phyloP scores from a whole-genome alignment of 176 grass and related monocot species.

The Canna indica region DNA sequence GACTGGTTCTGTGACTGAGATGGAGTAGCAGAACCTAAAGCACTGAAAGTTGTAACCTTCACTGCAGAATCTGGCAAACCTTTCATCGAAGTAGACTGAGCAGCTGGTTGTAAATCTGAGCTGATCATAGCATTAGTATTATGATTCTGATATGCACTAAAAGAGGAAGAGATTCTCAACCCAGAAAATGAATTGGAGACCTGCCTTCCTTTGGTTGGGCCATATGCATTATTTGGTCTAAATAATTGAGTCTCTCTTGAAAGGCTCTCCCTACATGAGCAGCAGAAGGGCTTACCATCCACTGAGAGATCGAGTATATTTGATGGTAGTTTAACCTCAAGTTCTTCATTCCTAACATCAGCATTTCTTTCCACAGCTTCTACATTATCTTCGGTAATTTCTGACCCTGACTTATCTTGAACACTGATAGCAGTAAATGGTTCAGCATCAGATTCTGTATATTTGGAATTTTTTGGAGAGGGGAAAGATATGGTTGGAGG shows the following conservation, averaged over 20 bases:
- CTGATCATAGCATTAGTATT: slow-evolving; percentile 28
- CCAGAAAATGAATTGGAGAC: slow-evolving; percentile 55
- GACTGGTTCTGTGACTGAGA: slow-evolving; percentile 43
- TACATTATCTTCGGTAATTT: slow-evolving; percentile 20
- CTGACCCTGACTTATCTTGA: slow-evolving; percentile 8
- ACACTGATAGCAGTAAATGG: background rate
- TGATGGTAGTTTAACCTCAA: background rate
- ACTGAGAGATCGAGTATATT: slow-evolving; percentile 28
- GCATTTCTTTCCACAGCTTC: slow-evolving; percentile 23
- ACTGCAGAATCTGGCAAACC: slow-evolving; percentile 19
- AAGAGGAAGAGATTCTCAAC: slow-evolving; percentile 44
- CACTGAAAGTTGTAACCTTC: slow-evolving; percentile 19
- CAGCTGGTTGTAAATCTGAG: slow-evolving; percentile 30
- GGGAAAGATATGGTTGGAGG: slow-evolving; percentile 31
- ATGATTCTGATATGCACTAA: slow-evolving; percentile 54
- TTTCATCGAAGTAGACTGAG: slow-evolving; percentile 26
- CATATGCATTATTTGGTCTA: slow-evolving; percentile 14
- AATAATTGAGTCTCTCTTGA: slow-evolving; percentile 35
- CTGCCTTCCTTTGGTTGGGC: slow-evolving; percentile 33
- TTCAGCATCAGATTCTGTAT: slow-evolving; percentile 25
- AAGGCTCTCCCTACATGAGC: slow-evolving; percentile 61
- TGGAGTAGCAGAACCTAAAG: slow-evolving; percentile 30
- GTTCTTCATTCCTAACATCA: slow-evolving; percentile 25
- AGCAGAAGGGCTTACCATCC: slow-evolving; percentile 37
- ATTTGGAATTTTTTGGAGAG: slow-evolving; percentile 21